phyloP scores from a whole-genome alignment of 257 asterid species.

The Ilex aquifolium region DNA sequence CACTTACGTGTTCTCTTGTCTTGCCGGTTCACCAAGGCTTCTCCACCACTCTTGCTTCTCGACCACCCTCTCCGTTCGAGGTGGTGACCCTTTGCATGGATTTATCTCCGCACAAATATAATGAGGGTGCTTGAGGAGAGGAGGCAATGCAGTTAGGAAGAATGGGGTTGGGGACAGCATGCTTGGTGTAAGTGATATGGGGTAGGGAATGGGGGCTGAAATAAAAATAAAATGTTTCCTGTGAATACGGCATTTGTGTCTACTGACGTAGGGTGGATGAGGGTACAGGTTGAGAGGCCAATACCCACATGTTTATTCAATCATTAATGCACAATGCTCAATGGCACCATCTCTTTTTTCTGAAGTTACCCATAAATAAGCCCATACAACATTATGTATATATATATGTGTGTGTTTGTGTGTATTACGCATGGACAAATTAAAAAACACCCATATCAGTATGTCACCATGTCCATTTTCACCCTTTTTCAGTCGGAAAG shows the following conservation, averaged over 20 bases:
- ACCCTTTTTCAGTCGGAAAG: no score
- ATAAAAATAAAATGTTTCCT: constrained; percentile 44
- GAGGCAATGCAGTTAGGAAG: background rate
- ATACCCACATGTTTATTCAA: constrained; percentile 24
- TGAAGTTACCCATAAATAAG: constrained; percentile 19
- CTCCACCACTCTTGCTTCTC: no score
- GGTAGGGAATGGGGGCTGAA: constrained; percentile 24
- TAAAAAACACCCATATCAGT: no score
- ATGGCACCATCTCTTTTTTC: constrained; percentile 7
- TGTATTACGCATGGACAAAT: no score
- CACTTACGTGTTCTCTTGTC: no score
- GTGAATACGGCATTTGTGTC: constrained; percentile 41
- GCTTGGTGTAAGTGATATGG: constrained; percentile 41
- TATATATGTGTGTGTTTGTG: background rate
- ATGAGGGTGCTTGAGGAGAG: no score
- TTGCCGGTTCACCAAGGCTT: no score
- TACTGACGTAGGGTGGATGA: constrained; percentile 23
- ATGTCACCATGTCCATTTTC: no score
- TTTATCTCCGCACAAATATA: no score
- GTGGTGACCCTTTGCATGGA: no score
- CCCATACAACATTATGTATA: constrained; percentile 10
- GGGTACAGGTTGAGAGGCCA: constrained; percentile 35
- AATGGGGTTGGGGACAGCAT: constrained; percentile 40
- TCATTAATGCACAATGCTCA: constrained; percentile 33
- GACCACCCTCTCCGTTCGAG: no score